Base-by-base conservation (phyloP, 2,329 filamentous ascomycete genomes). In the Ilyonectria mors-panacis region DNA sequence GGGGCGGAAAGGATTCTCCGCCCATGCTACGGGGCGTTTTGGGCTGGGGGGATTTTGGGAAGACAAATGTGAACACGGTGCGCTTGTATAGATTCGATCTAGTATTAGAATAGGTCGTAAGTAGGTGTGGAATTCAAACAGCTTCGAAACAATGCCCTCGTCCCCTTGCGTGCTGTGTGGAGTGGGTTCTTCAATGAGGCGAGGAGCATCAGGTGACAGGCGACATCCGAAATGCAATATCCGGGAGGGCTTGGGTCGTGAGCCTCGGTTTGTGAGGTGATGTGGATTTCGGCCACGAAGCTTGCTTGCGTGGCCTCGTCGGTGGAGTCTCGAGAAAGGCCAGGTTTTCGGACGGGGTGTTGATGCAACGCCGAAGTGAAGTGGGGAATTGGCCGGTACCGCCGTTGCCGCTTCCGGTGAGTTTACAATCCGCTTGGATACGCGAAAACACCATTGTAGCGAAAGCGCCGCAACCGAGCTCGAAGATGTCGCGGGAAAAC, bases 21-120 rank as follows among this genome's bases (percentile, higher is more conserved):
- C 71, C 63, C 71, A 76, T 76, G 74, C 69, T 75, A 76, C 73
- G 71, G 73, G 73, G 73, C 73, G 73, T 75, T 75, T 59, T 73
- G 68, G 73, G 66, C 66, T 68, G 70, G 73, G 68, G 67, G 53
- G 55, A 63, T 68, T 75, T 75, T 73, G 66, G 73, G 73, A 75
- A 75, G 73, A 76, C 69, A 75, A 64, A 75, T 75, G 73, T 75
- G 73, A 74, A 68, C 67, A 75, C 63, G 73, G 73, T 75, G 73
- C 72, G 66, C 70, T 76, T 75, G 73, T 75, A 75, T 75, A 75
- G 73, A 75, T 76, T 75, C 69, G 56, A 75, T 75, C 72, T 75
- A 75, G 73, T 71, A 67, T 73, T 75, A 75, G 73, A 70, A 66
- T 65, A 75, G 73, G 70, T 71, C 73, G 73, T 61, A 75, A 70